Base-by-base conservation (phyloP, 129 eudicot species). In the Rutidosis leptorrhynchoides region DNA sequence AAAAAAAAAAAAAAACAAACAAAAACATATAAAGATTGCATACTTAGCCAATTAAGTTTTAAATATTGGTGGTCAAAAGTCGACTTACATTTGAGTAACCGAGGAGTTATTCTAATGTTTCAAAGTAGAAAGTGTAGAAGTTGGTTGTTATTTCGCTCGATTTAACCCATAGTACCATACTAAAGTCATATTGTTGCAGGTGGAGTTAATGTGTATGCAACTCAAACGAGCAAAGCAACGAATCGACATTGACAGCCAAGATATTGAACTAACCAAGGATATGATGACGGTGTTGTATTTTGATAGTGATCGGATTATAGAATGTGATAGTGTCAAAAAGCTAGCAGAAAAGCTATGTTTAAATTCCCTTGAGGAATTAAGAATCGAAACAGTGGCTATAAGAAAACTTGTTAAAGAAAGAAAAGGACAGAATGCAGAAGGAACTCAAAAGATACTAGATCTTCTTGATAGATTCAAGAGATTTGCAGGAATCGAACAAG, bases 251-350 rank as follows among this genome's bases (percentile, higher is more conserved):
- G 91, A 92, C 61, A 85, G 83, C 12, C 96, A 85, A 64, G 96
- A 92, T 62, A 88, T 92, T 89, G 96, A 92, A 57, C 86, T 88
- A 1, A 68, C 89, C 1, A 83, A 80, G 83, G 95, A 92, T 58
- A 69, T 92, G 84, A 88, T 84, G 91, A 78, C 80, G 25, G 85
- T 73, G 5, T 67, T 92, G 11, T 75, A 86, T 55, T 56, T 69
- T 8, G 82, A 88, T 61, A 58, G 79, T 27, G 98, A 82, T 7
- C 74, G 84, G 11, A 88, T 83, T 67, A 80, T 83, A 17, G 85
- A 85, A 40, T 82, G 76, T 42, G 95, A 87, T 6, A 82, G 80
- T 25, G 78, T 88, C 3, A 79, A 85, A 17, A 80, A 90, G 81
- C 81, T 92, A 25, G 98, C 89, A 16, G 83, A 82, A 68, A 82